Evolutionary conservation across 148 eudicot genomes (phyloP).

Genomic region (Vaccinium corymbosum): DNA sequence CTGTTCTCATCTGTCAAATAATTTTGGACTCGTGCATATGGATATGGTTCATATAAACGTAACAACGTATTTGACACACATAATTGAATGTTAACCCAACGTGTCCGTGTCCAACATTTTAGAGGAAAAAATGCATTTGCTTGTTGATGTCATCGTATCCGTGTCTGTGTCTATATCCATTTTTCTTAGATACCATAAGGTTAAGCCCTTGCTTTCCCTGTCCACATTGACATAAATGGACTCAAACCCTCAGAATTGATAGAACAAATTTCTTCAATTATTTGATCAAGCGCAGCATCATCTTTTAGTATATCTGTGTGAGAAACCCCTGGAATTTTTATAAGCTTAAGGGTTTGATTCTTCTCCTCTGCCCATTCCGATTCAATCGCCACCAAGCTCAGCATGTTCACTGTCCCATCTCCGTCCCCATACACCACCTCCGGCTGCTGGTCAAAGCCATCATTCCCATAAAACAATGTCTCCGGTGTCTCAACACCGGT

Average conservation of each 20-base stretch:
- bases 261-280: conserved; percentile 36
- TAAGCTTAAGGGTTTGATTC: conserved; percentile 42
- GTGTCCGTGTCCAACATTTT: background rate
- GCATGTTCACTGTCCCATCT: conserved; percentile 88
- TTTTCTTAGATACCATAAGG: background rate
- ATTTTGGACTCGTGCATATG: background rate
- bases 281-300: conserved; percentile 37
- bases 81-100: background rate
- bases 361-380: conserved; percentile 36
- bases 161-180: background rate
- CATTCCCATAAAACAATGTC: conserved; percentile 52
- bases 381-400: conserved; percentile 59
- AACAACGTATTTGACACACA: background rate
- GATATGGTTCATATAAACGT: background rate
- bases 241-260: conserved; percentile 35
- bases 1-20: too few species aligned
- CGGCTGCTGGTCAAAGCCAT: conserved; percentile 70
- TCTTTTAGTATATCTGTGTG: conserved; percentile 58
- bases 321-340: conserved; percentile 58
- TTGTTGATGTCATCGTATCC: background rate
- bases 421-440: conserved; percentile 74
- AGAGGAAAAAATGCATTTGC: too few species aligned
- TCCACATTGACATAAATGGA: background rate
- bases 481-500: conserved; percentile 55
- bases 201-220: background rate